Base-by-base conservation (phyloP, 1,139 yeast genomes). In the Debaryomyces nepalensis region DNA sequence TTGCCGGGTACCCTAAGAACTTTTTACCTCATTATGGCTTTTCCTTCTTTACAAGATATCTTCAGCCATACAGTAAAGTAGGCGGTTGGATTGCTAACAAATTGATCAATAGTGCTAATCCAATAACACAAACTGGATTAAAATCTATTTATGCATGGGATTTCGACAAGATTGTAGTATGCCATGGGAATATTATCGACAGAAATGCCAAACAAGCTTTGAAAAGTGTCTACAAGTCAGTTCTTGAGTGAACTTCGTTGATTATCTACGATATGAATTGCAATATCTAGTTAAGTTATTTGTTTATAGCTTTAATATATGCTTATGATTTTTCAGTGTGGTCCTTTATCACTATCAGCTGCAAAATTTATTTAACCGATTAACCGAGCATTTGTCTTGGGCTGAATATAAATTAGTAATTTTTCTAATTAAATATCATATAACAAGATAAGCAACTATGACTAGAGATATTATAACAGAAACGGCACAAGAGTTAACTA, bases 151-250 rank as follows among this genome's bases (percentile, higher is more conserved):
- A 60, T 40, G 42, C 50, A 9, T 75, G 80, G 81, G 74, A 75
- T 36, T 75, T 81, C 47, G 70, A 75, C 16, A 63, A 66, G 15
- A 66, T 81, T 42, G 73, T 82, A 24, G 68, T 76, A 54, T 77
- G 84, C 48, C 88, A 82, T 53, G 88, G 87, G 5, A 76, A 75
- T 43, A 66, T 79, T 11, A 60, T 81, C 43, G 79, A 76, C 11
- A 55, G 57, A 3, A 63, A 69, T 40, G 81, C 74, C n/a, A 68
- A 68, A 46, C 54, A 57, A 18, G 58, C 55, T 4, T 53, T 50
- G 33, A 26, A 35, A 5, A 8, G 16, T 10, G 42, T 34, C 19
- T 45, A 34, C 11, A 16, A 16, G 18, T 15, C 32, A 16, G 21
- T 16, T 5, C 21, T 29, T 15, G 32, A 10, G 5, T 29, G n/a